Evolutionary conservation across 2,329 filamentous ascomycete species (phyloP).

Genomic region (Chrysosporium keratinophilum): DNA sequence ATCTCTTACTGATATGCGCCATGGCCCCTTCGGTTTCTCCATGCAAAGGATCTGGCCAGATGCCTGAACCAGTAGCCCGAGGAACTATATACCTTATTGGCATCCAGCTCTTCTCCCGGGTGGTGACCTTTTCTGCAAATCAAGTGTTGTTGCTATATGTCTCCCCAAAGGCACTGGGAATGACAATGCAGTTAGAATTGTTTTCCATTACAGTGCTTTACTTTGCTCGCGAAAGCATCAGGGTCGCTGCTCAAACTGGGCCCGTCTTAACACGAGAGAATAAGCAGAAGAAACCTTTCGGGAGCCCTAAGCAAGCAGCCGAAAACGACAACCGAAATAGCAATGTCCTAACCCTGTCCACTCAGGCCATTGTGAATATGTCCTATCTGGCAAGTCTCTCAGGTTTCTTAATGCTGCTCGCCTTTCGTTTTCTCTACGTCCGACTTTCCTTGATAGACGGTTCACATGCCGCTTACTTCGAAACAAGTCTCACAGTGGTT

Average conservation of each 20-base stretch:
- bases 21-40: neutral
- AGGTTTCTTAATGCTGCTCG: conserved; percentile 53
- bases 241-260: conserved; percentile 82
- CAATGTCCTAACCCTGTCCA: conserved; percentile 24
- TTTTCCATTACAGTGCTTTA: conserved; percentile 90
- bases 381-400: conserved; percentile 67
- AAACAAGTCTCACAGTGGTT: conserved; percentile 45
- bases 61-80: conserved; percentile 38
- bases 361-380: conserved; percentile 76
- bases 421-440: conserved; percentile 60
- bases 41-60: neutral
- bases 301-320: conserved; percentile 15
- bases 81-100: conserved; percentile 79
- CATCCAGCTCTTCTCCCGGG: conserved; percentile 77
- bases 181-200: conserved; percentile 82
- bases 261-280: conserved; percentile 25
- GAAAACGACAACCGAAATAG: conserved; percentile 20
- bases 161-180: conserved; percentile 71
- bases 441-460: conserved; percentile 43
- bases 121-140: conserved; percentile 82
- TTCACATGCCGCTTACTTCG: conserved; percentile 53
- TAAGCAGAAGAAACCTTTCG: conserved; percentile 13
- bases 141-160: conserved; percentile 81
- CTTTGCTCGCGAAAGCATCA: conserved; percentile 81
- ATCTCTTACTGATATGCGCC: neutral